Evolutionary conservation across 176 grass and related monocot genomes (phyloP).

Genomic region (Oryza nivara): DNA sequence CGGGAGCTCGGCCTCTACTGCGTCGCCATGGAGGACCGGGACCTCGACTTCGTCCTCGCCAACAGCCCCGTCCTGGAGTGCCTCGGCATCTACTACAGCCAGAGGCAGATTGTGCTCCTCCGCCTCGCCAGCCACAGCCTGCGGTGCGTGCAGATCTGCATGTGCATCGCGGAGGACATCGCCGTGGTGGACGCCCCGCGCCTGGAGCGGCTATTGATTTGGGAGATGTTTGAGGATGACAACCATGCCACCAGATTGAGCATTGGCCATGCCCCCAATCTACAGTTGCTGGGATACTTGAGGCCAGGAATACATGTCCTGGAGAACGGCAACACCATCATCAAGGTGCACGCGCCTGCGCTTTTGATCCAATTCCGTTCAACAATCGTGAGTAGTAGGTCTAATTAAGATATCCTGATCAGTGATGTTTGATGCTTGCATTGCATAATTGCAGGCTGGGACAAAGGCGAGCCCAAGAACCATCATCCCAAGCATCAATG

Average conservation of each 20-base stretch:
- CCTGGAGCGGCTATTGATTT: not conserved
- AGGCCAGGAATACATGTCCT: too few species aligned
- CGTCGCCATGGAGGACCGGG: not conserved
- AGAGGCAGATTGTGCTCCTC: not conserved
- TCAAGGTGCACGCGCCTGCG: too few species aligned
- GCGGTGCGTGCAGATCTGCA: not conserved
- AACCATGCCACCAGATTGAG: not conserved
- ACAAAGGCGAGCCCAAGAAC: not conserved
- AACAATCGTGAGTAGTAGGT: too few species aligned
- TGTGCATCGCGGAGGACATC: not conserved
- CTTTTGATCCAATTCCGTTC: too few species aligned
- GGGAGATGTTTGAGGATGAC: too few species aligned
- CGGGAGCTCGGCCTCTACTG: not conserved
- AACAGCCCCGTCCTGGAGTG: slow-evolving; percentile 14
- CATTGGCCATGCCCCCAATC: too few species aligned
- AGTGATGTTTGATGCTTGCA: too few species aligned
- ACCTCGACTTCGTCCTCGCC: not conserved
- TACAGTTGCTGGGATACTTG: too few species aligned
- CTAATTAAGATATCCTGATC: too few species aligned
- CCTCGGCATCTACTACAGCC: not conserved
- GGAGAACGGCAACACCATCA: too few species aligned
- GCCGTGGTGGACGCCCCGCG: not conserved
- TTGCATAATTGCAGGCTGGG: not conserved
- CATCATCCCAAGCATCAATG: not conserved
- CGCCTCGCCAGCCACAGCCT: not conserved